These are phyloP conservation scores for Monosporascus sp. DNA, from an alignment of 2,329 filamentous ascomycete genomes.

Conservation along the genomic window DNA sequence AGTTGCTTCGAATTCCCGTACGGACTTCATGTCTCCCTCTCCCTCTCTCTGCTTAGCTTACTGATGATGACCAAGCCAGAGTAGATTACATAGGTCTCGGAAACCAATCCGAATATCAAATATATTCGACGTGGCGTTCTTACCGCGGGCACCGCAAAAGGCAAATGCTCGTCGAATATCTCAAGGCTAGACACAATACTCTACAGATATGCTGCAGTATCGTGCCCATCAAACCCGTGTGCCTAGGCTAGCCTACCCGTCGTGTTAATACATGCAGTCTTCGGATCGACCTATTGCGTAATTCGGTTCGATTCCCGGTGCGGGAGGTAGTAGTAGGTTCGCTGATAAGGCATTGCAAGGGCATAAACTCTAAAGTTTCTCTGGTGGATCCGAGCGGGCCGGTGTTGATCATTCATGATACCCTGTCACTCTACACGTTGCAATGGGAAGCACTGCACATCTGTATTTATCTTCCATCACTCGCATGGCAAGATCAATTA, in stretches of 20 bases:
- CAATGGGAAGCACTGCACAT: too few relatives aligned
- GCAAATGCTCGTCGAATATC: not conserved
- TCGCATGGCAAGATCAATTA: not conserved
- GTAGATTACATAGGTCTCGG: not conserved
- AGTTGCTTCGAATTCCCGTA: too few relatives aligned
- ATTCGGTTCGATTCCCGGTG: not conserved
- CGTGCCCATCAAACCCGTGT: not conserved
- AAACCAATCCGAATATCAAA: not conserved
- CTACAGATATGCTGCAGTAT: not conserved
- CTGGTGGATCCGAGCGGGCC: not conserved
- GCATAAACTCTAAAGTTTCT: not conserved
- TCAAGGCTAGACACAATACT: not conserved
- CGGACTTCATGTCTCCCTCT: not conserved
- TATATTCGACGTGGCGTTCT: not conserved
- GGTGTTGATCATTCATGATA: not conserved
- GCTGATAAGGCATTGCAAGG: not conserved
- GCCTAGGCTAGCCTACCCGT: not conserved
- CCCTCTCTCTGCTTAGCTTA: not conserved
- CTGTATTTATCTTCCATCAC: not conserved
- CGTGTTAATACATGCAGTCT: not conserved
- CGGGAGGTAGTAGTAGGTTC: not conserved
- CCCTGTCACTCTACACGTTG: not conserved
- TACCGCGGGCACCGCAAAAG: not conserved
- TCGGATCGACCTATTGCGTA: not conserved
- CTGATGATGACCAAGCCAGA: too few relatives aligned